Evolutionary conservation across 2,329 filamentous ascomycete species (phyloP), one percentile per base, ranked within the genome.

Genomic region (Cordyceps cateniannulata): DNA sequence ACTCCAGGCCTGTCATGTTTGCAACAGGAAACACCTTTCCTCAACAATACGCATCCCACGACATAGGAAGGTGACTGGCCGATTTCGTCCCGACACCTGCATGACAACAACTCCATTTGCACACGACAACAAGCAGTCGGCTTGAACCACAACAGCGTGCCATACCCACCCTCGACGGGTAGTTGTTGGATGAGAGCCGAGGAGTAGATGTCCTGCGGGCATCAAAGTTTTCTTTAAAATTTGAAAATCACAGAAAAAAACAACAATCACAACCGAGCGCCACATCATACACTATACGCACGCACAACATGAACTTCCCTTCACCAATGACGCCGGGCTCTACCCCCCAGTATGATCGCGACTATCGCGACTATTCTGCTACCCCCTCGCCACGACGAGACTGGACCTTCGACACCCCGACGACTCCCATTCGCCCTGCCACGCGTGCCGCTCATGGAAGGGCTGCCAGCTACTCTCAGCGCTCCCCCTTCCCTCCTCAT

Each of bases 1-100:
- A 52, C 55, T 64, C 62, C 63, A 63, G 61, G 65, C 65, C 72
- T 70, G 74, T 74, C 73, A 85, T 85, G 82, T 85, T 81, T 73
- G 77, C 78, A 75, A 76, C 76, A 79, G 77, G 76, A 80, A 79
- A 75, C 79, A 76, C 75, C 70, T 76, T 74, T 73, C 77, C 75
- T 73, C 80, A 78, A 74, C 79, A 77, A 57, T 57, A 57, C 79
- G 79, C 79, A 71, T 79, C 80, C 81, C 80, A 83, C 77, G 78
- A 81, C 77, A 83, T 81, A 82, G 79, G 80, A 78, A 82, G 82
- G 81, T 84, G 82, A 84, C 81, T 73, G 76, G 76, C 72, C 71
- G 77, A 74, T 73, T 25, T 47, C 35, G 44, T 54, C 42, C 25
- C 29, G 16, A 71, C 72, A 75, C 73, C 78, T 77, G 77, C 73